Percentiles rank a stretch among this genome's conserved stretches.
phyloP scores from a whole-genome alignment of 1,284 basidiomycete species.

The Kalmanozyma brasiliensis region DNA sequence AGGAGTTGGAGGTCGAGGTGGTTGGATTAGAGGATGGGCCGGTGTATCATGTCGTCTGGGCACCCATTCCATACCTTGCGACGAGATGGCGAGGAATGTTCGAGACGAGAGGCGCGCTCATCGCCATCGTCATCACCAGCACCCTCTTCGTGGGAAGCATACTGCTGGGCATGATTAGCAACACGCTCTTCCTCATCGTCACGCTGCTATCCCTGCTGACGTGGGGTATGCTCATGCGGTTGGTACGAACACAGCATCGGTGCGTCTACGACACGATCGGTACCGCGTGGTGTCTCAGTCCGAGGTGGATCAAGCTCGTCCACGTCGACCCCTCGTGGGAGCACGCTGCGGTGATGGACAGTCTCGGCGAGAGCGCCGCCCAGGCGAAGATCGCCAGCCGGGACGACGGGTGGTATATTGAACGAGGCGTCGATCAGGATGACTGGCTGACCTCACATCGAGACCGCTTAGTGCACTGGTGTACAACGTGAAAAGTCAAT shows the following conservation, averaged over 20 bases:
- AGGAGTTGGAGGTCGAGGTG: constrained; percentile 14
- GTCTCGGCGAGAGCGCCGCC: neutral
- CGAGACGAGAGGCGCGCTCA: constrained; percentile 2
- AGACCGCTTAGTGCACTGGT: constrained; percentile 18
- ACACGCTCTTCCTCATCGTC: constrained; percentile 76
- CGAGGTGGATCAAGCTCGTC: constrained; percentile 15
- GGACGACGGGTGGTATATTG: constrained; percentile 70
- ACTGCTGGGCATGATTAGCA: constrained; percentile 71
- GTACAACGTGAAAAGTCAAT: constrained; percentile 5
- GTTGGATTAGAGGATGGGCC: constrained; percentile 7
- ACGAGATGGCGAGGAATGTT: neutral
- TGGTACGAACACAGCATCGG: constrained; percentile 7
- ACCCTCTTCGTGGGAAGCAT: neutral
- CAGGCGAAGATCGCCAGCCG: constrained; percentile 84
- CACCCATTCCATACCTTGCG: constrained; percentile 8
- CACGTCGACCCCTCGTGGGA: constrained; percentile 15
- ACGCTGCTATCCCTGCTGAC: constrained; percentile 89
- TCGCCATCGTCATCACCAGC: neutral
- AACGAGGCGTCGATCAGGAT: constrained; percentile 69
- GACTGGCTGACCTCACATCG: constrained; percentile 23
- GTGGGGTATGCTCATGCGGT: constrained; percentile 13
- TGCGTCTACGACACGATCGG: constrained; percentile 36
- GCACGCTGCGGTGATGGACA: constrained; percentile 1
- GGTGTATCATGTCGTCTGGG: constrained; percentile 35
- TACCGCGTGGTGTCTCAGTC: constrained; percentile 27